Conservation (phyloP, 2,329 filamentous ascomycete species). For the Rhexocercosporidium sp. region DNA sequence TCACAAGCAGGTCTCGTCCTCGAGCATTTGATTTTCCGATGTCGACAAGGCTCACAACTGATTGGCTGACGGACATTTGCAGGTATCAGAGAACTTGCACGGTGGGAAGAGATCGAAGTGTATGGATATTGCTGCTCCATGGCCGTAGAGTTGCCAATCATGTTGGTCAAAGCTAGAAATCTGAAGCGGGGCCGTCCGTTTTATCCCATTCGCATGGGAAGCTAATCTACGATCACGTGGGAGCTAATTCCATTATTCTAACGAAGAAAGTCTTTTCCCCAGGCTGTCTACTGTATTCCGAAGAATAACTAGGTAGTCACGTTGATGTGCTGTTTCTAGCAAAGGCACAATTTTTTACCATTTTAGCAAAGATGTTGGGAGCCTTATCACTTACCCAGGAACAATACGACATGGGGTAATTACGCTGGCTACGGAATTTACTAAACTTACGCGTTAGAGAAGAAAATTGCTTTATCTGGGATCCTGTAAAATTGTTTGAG, state of each 20-base stretch:
- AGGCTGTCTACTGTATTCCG: too few relatives aligned
- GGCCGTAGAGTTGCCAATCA: neutral
- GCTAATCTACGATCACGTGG: constrained; percentile 10
- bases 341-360: too few relatives aligned
- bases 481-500: too few relatives aligned
- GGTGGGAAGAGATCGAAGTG: neutral
- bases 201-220: neutral
- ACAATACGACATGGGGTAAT: too few relatives aligned
- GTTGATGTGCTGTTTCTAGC: too few relatives aligned
- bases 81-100: neutral
- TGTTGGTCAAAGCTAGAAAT: neutral
- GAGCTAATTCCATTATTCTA: neutral
- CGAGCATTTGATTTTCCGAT: constrained; percentile 27
- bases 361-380: too few relatives aligned
- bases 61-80: constrained; percentile 18
- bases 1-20: constrained; percentile 21
- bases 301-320: too few relatives aligned
- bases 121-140: neutral
- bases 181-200: neutral
- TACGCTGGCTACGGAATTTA: too few relatives aligned
- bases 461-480: too few relatives aligned
- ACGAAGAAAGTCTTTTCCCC: too few relatives aligned
- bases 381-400: too few relatives aligned
- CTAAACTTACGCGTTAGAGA: too few relatives aligned
- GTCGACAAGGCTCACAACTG: constrained; percentile 27